phyloP scores from a whole-genome alignment of 345 rosid genomes.

The Citrus australasica region DNA sequence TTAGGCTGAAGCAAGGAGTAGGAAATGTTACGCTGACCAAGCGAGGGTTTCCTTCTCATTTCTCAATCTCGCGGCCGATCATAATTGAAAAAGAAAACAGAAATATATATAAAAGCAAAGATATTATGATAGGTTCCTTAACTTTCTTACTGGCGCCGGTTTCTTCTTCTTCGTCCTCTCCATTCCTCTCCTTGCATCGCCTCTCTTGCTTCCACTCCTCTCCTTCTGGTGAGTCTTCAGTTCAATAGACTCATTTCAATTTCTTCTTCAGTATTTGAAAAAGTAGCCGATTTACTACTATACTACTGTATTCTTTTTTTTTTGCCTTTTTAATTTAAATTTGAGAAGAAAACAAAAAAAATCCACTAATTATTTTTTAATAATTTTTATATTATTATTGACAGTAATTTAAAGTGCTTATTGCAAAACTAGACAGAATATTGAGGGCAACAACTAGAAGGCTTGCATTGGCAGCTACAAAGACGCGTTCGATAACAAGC shows the following conservation, averaged over 20 bases:
- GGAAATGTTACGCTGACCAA: neutral
- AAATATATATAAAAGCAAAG: too few relatives aligned
- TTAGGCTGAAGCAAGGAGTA: neutral
- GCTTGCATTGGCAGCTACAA: conserved; percentile 26
- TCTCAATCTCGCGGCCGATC: neutral
- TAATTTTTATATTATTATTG: neutral
- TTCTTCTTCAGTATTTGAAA: too few relatives aligned
- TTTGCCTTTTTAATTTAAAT: too few relatives aligned
- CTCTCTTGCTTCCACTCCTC: conserved; percentile 27
- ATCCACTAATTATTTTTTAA: too few relatives aligned
- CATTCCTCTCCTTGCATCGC: conserved; percentile 35
- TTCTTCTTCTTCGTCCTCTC: conserved; percentile 31
- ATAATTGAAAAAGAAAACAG: neutral
- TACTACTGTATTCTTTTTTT: too few relatives aligned
- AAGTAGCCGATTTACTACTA: neutral
- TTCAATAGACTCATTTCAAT: too few relatives aligned
- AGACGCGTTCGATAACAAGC: conserved; percentile 33
- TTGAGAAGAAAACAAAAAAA: too few relatives aligned
- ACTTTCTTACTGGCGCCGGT: conserved; percentile 38
- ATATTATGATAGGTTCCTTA: conserved; percentile 29
- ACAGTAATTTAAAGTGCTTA: conserved; percentile 24
- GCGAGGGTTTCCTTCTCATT: neutral
- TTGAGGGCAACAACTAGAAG: conserved; percentile 47
- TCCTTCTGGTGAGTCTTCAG: conserved; percentile 41
- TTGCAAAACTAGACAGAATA: conserved; percentile 69